Evolutionary conservation across 495 filamentous ascomycete genomes (phyloP).

Genomic region (Hypomontagnella monticulosa): DNA sequence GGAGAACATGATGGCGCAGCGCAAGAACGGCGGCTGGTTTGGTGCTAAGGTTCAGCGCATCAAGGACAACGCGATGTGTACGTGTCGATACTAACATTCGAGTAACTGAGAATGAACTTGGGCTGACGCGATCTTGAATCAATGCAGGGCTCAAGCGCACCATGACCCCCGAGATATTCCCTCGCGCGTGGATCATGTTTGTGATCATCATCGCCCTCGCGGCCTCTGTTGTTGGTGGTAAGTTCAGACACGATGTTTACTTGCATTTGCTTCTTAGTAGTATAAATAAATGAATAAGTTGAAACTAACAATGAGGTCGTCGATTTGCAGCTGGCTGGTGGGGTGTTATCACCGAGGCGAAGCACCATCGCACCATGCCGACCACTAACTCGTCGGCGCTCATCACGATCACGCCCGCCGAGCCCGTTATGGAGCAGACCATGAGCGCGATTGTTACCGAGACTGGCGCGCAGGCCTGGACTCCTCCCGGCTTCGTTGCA

Average conservation of each 20-base stretch:
- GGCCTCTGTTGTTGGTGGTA: conserved; percentile 5
- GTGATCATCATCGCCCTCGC: conserved; percentile 12
- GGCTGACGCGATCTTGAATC: not conserved
- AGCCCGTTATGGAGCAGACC: not conserved
- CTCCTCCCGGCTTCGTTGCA: not conserved
- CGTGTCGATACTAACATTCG: not conserved
- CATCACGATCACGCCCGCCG: conserved; percentile 8
- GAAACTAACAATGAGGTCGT: conserved; percentile 3
- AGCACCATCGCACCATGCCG: not conserved
- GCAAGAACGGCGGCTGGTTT: not conserved
- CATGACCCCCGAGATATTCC: conserved; percentile 9
- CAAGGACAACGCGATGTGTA: conserved; percentile 1
- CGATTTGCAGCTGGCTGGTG: conserved; percentile 23
- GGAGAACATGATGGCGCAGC: too few species aligned
- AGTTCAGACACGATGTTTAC: not conserved
- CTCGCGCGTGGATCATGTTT: conserved; percentile 23
- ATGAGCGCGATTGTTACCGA: not conserved
- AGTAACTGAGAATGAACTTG: not conserved
- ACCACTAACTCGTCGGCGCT: not conserved
- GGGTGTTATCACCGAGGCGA: conserved; percentile 12
- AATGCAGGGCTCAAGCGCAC: conserved; percentile 24
- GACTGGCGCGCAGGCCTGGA: not conserved
- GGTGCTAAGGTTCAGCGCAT: not conserved
- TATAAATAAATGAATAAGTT: not conserved
- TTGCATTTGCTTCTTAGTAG: not conserved